Percentiles rank a stretch among this genome's conserved stretches.
These are phyloP conservation scores for Babjeviella inositovora DNA, from an alignment of 805 yeast genomes.

Conservation along the genomic window DNA sequence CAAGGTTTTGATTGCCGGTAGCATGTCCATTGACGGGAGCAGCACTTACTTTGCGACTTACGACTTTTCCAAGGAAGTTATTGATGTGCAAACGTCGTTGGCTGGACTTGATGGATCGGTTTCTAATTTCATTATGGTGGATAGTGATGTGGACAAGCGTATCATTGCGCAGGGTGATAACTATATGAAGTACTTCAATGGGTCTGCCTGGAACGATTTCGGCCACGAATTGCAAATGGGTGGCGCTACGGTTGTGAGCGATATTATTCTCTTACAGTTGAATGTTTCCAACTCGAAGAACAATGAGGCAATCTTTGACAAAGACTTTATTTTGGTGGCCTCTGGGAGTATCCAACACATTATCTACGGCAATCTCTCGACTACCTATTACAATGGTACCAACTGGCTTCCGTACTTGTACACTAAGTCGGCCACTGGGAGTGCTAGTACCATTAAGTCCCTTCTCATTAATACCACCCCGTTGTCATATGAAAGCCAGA, in stretches of 20 bases:
- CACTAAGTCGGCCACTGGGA: constrained; percentile 14
- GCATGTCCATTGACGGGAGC: constrained; percentile 21
- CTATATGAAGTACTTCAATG: constrained; percentile 24
- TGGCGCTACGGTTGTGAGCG: constrained; percentile 20
- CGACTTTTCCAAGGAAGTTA: constrained; percentile 26
- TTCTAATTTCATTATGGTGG: constrained; percentile 6
- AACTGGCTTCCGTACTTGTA: constrained; percentile 52
- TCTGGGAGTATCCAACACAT: constrained; percentile 37
- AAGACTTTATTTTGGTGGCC: constrained; percentile 30
- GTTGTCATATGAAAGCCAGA: too few species aligned
- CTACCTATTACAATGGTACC: constrained; percentile 51
- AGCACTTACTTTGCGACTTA: constrained; percentile 30
- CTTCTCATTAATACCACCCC: constrained; percentile 19
- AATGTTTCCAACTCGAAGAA: constrained; percentile 10
- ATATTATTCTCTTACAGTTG: constrained; percentile 23
- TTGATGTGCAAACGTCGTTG: constrained; percentile 6
- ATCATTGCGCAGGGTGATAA: constrained; percentile 15
- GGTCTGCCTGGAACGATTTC: constrained; percentile 27
- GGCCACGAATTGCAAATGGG: constrained; percentile 12
- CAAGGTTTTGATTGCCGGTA: constrained; percentile 31
- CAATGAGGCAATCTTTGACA: constrained; percentile 18
- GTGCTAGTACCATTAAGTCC: constrained; percentile 8
- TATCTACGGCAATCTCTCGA: constrained; percentile 36
- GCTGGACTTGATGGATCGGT: constrained; percentile 8
- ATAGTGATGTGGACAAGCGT: too few species aligned